phyloP scores from a whole-genome alignment of 441 rosid genomes.

The Jatropha multifida region DNA sequence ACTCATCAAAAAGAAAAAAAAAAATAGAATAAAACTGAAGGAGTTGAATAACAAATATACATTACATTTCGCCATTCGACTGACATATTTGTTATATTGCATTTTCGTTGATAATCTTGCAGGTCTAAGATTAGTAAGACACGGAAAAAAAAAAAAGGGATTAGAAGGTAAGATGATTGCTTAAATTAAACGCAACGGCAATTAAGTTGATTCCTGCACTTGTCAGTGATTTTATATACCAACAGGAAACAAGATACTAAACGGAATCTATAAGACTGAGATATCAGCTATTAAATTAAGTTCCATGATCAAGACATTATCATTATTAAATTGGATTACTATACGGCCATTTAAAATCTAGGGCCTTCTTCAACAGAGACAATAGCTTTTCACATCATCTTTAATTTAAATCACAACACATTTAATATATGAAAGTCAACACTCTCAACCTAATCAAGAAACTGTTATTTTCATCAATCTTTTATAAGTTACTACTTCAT shows the following conservation, averaged over 20 bases:
- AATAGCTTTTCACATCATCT: too few species aligned
- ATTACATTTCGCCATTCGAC: too few species aligned
- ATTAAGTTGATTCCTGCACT: not conserved
- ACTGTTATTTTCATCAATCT: not conserved
- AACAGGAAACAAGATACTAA: not conserved
- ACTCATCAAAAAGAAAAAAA: too few species aligned
- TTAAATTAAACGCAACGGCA: conserved; percentile 5
- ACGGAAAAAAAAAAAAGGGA: not conserved
- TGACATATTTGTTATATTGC: too few species aligned
- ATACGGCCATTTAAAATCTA: not conserved
- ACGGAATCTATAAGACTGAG: not conserved
- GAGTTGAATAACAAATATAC: too few species aligned
- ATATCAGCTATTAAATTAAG: not conserved
- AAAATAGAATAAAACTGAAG: too few species aligned
- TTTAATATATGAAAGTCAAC: not conserved
- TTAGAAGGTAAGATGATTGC: not conserved
- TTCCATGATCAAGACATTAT: conserved; percentile 7
- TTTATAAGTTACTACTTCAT: not conserved
- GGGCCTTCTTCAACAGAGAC: not conserved
- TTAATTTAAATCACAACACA: not conserved
- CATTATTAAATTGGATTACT: not conserved
- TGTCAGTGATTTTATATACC: not conserved
- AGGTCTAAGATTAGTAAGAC: not conserved
- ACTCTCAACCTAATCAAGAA: not conserved
- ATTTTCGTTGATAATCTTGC: not conserved